Evolutionary conservation across 2,329 filamentous ascomycete species (phyloP).

Genomic region (Paecilomyces sp.): DNA sequence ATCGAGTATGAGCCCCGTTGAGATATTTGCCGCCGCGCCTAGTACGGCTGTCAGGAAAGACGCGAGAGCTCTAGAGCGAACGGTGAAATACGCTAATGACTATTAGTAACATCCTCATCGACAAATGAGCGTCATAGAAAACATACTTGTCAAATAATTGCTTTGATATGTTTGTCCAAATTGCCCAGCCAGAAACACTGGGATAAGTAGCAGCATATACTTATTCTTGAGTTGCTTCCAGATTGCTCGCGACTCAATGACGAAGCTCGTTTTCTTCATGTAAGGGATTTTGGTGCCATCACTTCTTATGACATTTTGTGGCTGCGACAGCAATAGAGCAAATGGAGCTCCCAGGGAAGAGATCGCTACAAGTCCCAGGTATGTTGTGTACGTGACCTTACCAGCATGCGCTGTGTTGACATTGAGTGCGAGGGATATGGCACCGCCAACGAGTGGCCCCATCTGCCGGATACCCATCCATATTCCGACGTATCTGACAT

Average conservation of each 20-base stretch:
- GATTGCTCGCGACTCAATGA: constrained; percentile 32
- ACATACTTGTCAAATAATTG: constrained; percentile 41
- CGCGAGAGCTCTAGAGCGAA: constrained; percentile 41
- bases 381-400: constrained; percentile 40
- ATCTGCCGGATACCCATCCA: constrained; percentile 49
- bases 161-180: constrained; percentile 47
- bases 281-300: constrained; percentile 28
- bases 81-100: constrained; percentile 40
- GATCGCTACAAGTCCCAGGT: constrained; percentile 25
- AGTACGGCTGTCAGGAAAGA: constrained; percentile 40
- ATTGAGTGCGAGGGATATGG: constrained; percentile 47
- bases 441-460: constrained; percentile 46
- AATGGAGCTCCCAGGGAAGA: constrained; percentile 42
- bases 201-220: constrained; percentile 43
- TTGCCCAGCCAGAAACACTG: constrained; percentile 44
- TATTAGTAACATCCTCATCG: not conserved
- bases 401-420: constrained; percentile 35
- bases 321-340: constrained; percentile 39
- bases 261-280: constrained; percentile 17
- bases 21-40: constrained; percentile 31
- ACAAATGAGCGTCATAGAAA: not conserved
- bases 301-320: constrained; percentile 38
- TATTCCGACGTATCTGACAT: constrained; percentile 35
- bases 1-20: constrained; percentile 17
- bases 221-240: constrained; percentile 34